Evolutionary conservation across 2,329 filamentous ascomycete genomes (phyloP).

Genomic region (Colletotrichum filicis): DNA sequence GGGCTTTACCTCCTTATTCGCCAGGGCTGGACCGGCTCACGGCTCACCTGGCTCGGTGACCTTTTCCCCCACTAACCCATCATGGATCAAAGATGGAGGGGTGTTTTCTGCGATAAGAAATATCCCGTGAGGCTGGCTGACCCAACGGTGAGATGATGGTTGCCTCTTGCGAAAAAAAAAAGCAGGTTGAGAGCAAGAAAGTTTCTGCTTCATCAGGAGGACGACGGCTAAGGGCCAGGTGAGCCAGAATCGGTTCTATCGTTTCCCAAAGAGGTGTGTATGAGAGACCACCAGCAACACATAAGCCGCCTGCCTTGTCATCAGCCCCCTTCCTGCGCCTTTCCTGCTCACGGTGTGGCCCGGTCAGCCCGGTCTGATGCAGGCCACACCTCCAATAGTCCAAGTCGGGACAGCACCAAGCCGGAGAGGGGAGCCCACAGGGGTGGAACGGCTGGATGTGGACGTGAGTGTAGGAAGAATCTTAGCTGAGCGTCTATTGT

Average conservation of each 20-base stretch:
- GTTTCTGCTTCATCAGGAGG: background rate
- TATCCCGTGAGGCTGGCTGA: background rate
- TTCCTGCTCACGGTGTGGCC: slow-evolving; percentile 6
- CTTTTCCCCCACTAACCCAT: background rate
- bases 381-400: slow-evolving; percentile 3
- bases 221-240: background rate
- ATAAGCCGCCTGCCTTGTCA: background rate
- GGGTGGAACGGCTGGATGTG: background rate
- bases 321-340: slow-evolving; percentile 15
- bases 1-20: background rate
- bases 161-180: background rate
- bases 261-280: background rate
- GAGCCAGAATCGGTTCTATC: background rate
- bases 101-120: background rate
- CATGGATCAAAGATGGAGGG: background rate
- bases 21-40: slow-evolving; percentile 2
- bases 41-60: background rate
- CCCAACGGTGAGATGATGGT: slow-evolving; percentile 2
- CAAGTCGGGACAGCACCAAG: background rate
- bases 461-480: background rate
- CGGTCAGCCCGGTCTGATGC: slow-evolving; percentile 24
- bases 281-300: background rate
- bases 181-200: background rate
- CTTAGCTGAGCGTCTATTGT: slow-evolving; percentile 4
- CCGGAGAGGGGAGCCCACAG: background rate